Evolutionary conservation across 2,329 filamentous ascomycete genomes (phyloP).

Genomic region (Aspergillus eucalypticola): DNA sequence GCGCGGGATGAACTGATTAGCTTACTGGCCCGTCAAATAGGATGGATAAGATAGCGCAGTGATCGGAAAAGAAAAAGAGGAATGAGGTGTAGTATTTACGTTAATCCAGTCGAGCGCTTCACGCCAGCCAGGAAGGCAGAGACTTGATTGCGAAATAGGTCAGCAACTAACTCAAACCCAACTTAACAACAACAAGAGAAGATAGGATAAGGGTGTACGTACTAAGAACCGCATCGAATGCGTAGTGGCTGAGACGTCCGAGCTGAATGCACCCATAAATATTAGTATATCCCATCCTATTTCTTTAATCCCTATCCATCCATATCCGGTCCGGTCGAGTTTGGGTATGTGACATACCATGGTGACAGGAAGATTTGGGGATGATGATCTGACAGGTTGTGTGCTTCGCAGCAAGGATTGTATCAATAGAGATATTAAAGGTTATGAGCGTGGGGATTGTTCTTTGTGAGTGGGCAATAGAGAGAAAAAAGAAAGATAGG

Average conservation of each 20-base stretch:
- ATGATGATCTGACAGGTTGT: no score
- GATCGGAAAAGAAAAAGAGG: conserved; percentile 9
- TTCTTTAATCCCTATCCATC: no score
- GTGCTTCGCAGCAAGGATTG: no score
- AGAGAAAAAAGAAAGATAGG: neutral
- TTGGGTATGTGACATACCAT: conserved; percentile 10
- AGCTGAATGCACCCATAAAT: conserved; percentile 59
- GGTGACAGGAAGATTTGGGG: neutral
- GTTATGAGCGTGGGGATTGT: neutral
- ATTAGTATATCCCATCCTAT: conserved; percentile 2
- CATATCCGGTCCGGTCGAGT: no score
- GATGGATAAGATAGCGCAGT: neutral
- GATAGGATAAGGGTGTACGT: conserved; percentile 42
- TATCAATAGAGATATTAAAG: no score
- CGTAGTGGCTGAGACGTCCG: conserved; percentile 89
- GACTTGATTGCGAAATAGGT: conserved; percentile 54
- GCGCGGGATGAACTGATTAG: conserved; percentile 34
- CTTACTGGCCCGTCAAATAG: conserved; percentile 3
- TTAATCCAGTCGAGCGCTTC: conserved; percentile 94
- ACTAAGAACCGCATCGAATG: conserved; percentile 93
- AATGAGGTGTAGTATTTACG: conserved; percentile 65
- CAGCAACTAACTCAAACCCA: conserved; percentile 7
- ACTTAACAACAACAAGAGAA: neutral
- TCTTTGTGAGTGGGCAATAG: neutral
- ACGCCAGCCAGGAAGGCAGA: conserved; percentile 96